These are phyloP conservation scores for Flaveria brownii DNA, from an alignment of 129 eudicot species.

Conservation along the genomic window DNA sequence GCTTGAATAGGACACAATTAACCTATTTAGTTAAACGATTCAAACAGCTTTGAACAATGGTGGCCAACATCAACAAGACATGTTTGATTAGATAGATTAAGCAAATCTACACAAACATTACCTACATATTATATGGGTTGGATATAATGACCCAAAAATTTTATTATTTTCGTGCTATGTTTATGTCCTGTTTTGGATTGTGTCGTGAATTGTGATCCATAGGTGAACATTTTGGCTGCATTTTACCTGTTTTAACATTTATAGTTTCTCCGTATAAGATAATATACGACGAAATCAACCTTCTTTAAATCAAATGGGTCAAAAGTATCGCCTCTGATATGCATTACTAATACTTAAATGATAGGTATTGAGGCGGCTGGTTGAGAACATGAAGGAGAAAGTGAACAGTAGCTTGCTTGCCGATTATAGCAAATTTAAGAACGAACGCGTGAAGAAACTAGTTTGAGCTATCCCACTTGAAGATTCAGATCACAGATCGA, in stretches of 20 bases:
- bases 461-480: constrained; percentile 32
- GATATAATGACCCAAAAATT: neutral
- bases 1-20: no score
- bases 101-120: neutral
- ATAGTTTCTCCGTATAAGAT: neutral
- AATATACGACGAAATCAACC: neutral
- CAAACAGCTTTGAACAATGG: no score
- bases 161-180: neutral
- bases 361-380: constrained; percentile 68
- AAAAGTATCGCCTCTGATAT: neutral
- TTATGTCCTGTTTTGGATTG: no score
- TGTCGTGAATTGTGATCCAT: no score
- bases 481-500: neutral
- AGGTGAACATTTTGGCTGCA: no score
- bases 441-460: constrained; percentile 44
- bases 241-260: no score
- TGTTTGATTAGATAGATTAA: neutral
- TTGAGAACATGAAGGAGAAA: constrained; percentile 86
- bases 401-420: constrained; percentile 81
- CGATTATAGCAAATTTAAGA: constrained; percentile 67
- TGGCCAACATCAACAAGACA: no score
- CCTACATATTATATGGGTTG: neutral
- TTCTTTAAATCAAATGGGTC: neutral
- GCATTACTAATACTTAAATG: constrained; percentile 6
- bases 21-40: no score